Percentiles rank a stretch among this genome's conserved stretches.
phyloP scores from a whole-genome alignment of 495 filamentous ascomycete species.

The Aspergillus conjunctus region DNA sequence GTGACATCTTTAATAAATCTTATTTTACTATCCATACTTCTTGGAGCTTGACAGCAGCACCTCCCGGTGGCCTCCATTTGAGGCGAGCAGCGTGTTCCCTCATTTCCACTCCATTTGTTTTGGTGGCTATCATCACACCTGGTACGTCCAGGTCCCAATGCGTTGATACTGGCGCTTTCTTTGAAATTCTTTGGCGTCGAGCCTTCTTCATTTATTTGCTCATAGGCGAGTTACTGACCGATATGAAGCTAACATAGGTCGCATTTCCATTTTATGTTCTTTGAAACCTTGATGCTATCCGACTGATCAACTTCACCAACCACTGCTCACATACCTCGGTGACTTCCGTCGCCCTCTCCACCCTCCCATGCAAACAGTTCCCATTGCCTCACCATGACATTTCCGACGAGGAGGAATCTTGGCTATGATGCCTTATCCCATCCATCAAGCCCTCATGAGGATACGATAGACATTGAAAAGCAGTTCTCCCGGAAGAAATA shows the following conservation, averaged over 20 bases:
- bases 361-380: conserved; percentile 14
- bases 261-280: background rate
- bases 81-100: background rate
- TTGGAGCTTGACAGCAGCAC: background rate
- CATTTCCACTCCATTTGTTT: background rate
- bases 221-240: background rate
- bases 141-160: background rate
- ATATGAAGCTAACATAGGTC: background rate
- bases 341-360: background rate
- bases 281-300: conserved; percentile 13
- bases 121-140: background rate
- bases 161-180: background rate
- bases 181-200: background rate
- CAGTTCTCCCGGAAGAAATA: conserved; percentile 31
- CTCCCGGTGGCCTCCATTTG: background rate
- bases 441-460: conserved; percentile 23
- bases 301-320: conserved; percentile 11
- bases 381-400: conserved; percentile 38
- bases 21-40: background rate
- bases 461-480: conserved; percentile 42
- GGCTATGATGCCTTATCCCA: conserved; percentile 34
- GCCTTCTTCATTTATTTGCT: background rate
- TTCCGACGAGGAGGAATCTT: conserved; percentile 40
- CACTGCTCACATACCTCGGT: background rate
- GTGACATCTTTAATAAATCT: background rate